Conservation (phyloP, 2,329 filamentous ascomycete genomes). For the Ramularia endophylla region DNA sequence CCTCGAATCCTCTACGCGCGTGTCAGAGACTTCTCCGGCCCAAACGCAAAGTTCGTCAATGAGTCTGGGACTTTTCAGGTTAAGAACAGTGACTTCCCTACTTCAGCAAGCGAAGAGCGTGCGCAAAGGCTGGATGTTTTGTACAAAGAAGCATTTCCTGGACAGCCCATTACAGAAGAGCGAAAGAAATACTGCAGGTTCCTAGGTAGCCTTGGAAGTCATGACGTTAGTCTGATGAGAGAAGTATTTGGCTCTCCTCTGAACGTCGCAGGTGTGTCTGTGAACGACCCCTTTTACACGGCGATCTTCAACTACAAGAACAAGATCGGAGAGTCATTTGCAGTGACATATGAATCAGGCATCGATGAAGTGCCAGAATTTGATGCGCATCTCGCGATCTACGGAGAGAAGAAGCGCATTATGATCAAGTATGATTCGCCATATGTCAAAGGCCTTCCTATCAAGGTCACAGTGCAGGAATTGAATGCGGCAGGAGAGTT, state of each 20-base stretch:
- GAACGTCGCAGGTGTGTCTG: conserved; percentile 39
- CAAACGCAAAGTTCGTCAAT: conserved; percentile 44
- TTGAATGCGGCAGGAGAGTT: conserved; percentile 31
- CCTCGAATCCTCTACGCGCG: conserved; percentile 52
- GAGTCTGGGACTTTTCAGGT: conserved; percentile 46
- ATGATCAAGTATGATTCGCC: conserved; percentile 52
- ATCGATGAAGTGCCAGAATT: conserved; percentile 49
- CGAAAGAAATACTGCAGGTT: conserved; percentile 36
- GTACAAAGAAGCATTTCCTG: conserved; percentile 31
- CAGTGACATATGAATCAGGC: conserved; percentile 53
- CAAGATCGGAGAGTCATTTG: conserved; percentile 34
- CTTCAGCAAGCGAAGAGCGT: conserved; percentile 19
- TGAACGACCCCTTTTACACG: conserved; percentile 32
- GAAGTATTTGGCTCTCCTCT: conserved; percentile 49
- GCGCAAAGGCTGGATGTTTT: conserved; percentile 23
- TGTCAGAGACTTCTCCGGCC: conserved; percentile 50
- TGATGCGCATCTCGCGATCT: conserved; percentile 50
- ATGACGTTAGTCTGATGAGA: conserved; percentile 51
- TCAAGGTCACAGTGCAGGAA: conserved; percentile 45
- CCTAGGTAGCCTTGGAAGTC: conserved; percentile 46
- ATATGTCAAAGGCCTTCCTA: conserved; percentile 51
- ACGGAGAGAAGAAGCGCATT: conserved; percentile 49
- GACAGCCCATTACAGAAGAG: conserved; percentile 26
- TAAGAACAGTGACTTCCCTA: conserved; percentile 39
- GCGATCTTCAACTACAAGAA: conserved; percentile 42